Evolutionary conservation across 371 early-diverging fungal genomes (phyloP), one percentile per base, ranked within the genome.

Genomic region (Mortierella sp.): DNA sequence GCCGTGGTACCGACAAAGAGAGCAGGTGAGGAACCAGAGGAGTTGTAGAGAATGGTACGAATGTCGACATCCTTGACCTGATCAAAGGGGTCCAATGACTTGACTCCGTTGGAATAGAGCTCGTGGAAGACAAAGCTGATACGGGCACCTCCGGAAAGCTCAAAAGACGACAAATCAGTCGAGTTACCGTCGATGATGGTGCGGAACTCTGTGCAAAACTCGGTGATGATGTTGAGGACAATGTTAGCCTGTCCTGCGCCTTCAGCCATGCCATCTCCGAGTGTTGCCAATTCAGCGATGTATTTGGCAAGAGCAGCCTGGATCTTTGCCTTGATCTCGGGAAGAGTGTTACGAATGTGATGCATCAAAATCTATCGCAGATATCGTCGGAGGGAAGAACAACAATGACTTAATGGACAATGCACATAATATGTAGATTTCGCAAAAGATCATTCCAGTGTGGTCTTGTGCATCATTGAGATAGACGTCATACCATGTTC

Each of bases 91-190:
- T 99, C 98, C 83, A 99, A 93, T 38, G 92, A 90, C 75, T 97
- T 96, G 83, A 99, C 93, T 60, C 97, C 98, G 82, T 93, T 93
- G n/a, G 96, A 91, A 85, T 94, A 99, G 63, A 99, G 94, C 83
- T 98, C 98, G 88, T 99, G 99, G 90, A 99, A 98, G 60, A 99
- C 99, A 93, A 97, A 99, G 81, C 96, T 94, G 75, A 99, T 97
- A 84, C 99, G 96, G 5, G 99, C 99, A 82, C 99, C 99, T 77
- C 99, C 99, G 43, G 97, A 94, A 6, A 99, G 91, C 89, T 99
- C 99, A 89, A 95, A 96, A 56, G 96, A 94, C 4, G 97, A 94
- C 44, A 98, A 90, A 71, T 99, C 99, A 71, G 95, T 93, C 7
- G 98, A 95, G 74, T 96, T 97, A 82, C 99, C 99, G 77, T 98